These are phyloP conservation scores for Stropharia rugosoannulata DNA, from an alignment of 768 basidiomycete genomes.

Conservation along the genomic window DNA sequence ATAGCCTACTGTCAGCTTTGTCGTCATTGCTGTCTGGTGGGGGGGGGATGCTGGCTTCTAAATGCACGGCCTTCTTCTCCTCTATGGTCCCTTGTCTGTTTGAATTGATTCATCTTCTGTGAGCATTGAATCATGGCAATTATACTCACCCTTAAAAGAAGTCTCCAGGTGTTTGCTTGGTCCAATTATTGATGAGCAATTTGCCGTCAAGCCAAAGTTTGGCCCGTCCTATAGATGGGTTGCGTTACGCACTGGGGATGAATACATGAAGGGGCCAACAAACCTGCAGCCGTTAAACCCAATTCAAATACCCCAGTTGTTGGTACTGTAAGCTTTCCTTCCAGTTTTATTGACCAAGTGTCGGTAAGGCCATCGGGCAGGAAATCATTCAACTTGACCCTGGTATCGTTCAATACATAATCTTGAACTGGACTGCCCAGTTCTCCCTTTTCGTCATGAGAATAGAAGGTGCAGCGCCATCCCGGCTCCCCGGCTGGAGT, in stretches of 20 bases:
- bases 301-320: conserved; percentile 52
- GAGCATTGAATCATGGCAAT: not conserved
- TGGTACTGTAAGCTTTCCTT: conserved; percentile 49
- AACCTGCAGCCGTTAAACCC: conserved; percentile 63
- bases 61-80: conserved; percentile 50
- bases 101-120: not conserved
- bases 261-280: conserved; percentile 3
- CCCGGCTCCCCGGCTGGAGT: conserved; percentile 53
- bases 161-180: conserved; percentile 63
- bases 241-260: not conserved
- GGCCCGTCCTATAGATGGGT: conserved; percentile 41
- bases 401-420: conserved; percentile 55
- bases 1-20: conserved; percentile 38
- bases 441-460: conserved; percentile 48
- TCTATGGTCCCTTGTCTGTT: conserved; percentile 62
- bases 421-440: conserved; percentile 43
- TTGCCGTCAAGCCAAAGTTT: conserved; percentile 63
- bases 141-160: conserved; percentile 63
- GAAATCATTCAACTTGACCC: conserved; percentile 68
- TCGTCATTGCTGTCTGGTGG: conserved; percentile 45
- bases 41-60: conserved; percentile 43
- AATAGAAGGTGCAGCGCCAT: conserved; percentile 66
- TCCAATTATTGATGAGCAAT: conserved; percentile 70
- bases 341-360: conserved; percentile 57
- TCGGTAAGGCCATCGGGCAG: conserved; percentile 51